A percentile compares a stretch with the other conserved stretches of the same genome.
Evolutionary conservation across 495 filamentous ascomycete species (phyloP).

Genomic region (Diplogelasinospora grovesii): DNA sequence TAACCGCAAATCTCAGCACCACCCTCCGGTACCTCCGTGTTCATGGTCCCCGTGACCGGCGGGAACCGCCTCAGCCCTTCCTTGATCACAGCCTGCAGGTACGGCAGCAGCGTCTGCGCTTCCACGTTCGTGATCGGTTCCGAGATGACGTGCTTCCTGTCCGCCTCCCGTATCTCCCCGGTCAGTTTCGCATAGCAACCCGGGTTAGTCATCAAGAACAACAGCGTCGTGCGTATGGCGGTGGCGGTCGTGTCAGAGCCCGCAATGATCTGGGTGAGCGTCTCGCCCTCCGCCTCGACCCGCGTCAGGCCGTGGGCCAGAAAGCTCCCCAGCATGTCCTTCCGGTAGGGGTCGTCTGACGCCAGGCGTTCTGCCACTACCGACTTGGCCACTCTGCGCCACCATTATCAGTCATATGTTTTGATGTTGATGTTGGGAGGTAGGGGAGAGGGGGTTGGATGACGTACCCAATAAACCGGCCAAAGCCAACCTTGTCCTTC

Average conservation of each 20-base stretch:
- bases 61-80: conserved; percentile 44
- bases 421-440: too few relatives aligned
- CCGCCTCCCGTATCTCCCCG: conserved; percentile 50
- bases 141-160: conserved; percentile 29
- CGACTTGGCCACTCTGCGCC: too few relatives aligned
- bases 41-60: conserved; percentile 26
- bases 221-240: conserved; percentile 9
- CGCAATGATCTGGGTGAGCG: conserved; percentile 14
- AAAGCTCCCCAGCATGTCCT: conserved; percentile 27
- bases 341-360: too few relatives aligned
- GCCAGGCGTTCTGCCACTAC: too few relatives aligned
- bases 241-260: conserved; percentile 15
- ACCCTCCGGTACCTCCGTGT: conserved; percentile 41
- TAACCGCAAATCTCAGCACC: conserved; percentile 44
- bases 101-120: conserved; percentile 30
- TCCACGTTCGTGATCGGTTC: conserved; percentile 32
- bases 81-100: conserved; percentile 43
- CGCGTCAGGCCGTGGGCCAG: conserved; percentile 8
- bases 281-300: conserved; percentile 8
- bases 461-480: conserved; percentile 47
- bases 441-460: not conserved
- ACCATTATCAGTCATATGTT: too few relatives aligned
- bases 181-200: too few relatives aligned
- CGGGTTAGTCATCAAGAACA: conserved; percentile 14
- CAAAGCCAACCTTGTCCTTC: conserved; percentile 46